A percentile compares a stretch with the other conserved stretches of the same genome.
phyloP scores from a whole-genome alignment of 2,329 filamentous ascomycete species.

The Rachicladosporium sp. region DNA sequence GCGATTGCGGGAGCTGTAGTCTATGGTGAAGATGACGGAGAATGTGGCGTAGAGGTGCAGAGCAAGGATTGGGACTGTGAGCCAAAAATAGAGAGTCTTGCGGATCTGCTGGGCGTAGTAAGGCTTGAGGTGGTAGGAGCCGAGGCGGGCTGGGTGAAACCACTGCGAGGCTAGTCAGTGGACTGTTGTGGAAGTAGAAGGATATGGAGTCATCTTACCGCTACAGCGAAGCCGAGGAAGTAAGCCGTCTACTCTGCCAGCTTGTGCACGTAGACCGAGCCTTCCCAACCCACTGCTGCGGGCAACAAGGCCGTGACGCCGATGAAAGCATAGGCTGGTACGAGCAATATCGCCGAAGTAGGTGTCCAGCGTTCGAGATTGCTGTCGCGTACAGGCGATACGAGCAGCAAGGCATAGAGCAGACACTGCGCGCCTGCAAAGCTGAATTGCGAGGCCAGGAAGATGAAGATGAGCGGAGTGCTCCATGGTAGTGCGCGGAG shows the following conservation, averaged over 20 bases:
- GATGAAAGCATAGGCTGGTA: not conserved
- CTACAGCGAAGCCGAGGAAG: not conserved
- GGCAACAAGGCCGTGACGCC: not conserved
- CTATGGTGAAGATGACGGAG: too few relatives aligned
- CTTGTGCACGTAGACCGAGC: not conserved
- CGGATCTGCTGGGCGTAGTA: too few relatives aligned
- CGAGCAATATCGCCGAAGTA: not conserved
- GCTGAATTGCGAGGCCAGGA: not conserved
- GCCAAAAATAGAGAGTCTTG: too few relatives aligned
- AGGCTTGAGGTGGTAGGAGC: not conserved
- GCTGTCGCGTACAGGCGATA: slow-evolving; percentile 3
- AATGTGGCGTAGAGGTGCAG: not conserved
- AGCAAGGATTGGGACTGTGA: slow-evolving; percentile 1
- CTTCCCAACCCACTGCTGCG: not conserved
- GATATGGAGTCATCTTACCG: not conserved
- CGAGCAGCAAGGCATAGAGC: slow-evolving; percentile 2
- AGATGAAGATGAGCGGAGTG: not conserved
- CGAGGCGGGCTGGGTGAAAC: not conserved
- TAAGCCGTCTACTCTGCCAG: not conserved
- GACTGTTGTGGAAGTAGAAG: too few relatives aligned
- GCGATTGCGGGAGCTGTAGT: not conserved
- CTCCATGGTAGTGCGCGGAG: slow-evolving; percentile 3
- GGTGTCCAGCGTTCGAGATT: slow-evolving; percentile 5
- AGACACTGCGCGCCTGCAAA: slow-evolving; percentile 1
- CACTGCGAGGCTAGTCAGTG: not conserved